phyloP scores from a whole-genome alignment of 164 flowering plant species.

The Vitis labrusca region DNA sequence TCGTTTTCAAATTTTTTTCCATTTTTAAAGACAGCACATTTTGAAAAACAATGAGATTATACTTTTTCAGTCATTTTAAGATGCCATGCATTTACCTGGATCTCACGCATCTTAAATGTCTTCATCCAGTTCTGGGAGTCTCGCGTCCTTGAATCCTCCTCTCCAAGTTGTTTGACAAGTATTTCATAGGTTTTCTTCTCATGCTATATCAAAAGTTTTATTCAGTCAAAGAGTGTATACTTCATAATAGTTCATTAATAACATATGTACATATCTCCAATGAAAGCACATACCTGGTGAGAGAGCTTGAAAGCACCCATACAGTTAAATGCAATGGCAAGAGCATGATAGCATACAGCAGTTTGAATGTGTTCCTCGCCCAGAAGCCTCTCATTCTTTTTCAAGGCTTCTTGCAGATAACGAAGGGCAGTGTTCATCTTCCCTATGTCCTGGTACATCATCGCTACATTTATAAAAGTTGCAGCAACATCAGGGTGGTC shows the following conservation, averaged over 20 bases:
- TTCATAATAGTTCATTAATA: neutral
- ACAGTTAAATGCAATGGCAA: conserved; percentile 95
- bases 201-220: conserved; percentile 50
- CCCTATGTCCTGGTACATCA: conserved; percentile 99
- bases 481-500: conserved; percentile 99
- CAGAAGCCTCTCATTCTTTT: conserved; percentile 90
- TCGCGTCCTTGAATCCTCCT: conserved; percentile 90
- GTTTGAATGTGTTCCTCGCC: conserved; percentile 98
- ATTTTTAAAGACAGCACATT: too few relatives aligned
- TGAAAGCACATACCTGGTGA: conserved; percentile 60
- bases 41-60: too few relatives aligned
- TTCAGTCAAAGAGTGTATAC: neutral
- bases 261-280: neutral
- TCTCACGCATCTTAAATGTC: conserved; percentile 89
- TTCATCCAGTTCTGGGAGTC: conserved; percentile 97
- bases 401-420: conserved; percentile 97
- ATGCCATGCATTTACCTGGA: conserved; percentile 52
- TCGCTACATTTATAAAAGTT: conserved; percentile 94
- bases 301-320: conserved; percentile 97
- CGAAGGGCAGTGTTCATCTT: conserved; percentile 91
- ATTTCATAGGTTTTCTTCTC: conserved; percentile 96
- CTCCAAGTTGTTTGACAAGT: conserved; percentile 95
- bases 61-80: neutral
- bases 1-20: too few relatives aligned
- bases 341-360: conserved; percentile 98